Evolutionary conservation across 1,284 basidiomycete species (phyloP).

Genomic region (Cryptococcus floricola): DNA sequence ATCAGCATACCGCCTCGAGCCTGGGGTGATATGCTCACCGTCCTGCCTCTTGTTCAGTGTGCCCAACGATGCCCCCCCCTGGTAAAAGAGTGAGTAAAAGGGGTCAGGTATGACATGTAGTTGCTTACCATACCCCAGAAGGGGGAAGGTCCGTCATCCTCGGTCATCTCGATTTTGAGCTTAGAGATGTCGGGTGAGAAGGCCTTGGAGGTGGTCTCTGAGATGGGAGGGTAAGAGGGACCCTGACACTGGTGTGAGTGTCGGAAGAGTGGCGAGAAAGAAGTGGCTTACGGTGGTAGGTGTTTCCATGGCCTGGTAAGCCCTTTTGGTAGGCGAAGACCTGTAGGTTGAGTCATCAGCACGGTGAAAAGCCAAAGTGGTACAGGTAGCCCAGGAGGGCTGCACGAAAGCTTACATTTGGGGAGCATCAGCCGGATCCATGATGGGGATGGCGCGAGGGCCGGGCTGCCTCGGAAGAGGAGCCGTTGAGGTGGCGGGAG

Average conservation of each 20-base stretch:
- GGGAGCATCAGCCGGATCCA: background rate
- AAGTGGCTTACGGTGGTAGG: too few relatives aligned
- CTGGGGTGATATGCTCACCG: background rate
- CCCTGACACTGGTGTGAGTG: too few relatives aligned
- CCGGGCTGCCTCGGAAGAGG: background rate
- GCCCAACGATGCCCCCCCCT: background rate
- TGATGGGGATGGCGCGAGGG: background rate
- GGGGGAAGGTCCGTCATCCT: background rate
- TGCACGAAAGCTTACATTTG: background rate
- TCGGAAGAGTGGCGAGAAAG: too few relatives aligned
- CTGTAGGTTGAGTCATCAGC: background rate
- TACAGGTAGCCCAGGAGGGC: background rate
- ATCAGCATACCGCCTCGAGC: background rate
- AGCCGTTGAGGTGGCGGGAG: slow-evolving; percentile 1
- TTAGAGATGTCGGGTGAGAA: background rate
- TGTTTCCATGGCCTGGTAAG: too few relatives aligned
- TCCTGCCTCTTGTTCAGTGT: slow-evolving; percentile 10
- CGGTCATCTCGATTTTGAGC: background rate
- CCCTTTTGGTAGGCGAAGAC: background rate
- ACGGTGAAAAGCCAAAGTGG: background rate
- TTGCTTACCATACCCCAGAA: background rate
- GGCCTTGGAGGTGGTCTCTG: background rate
- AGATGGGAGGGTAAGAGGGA: background rate
- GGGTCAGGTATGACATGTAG: background rate
- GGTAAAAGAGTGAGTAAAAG: background rate